A percentile compares a stretch with the other conserved stretches of the same genome.
phyloP scores from a whole-genome alignment of 75 land plant species.

The Pinus tabuliformis region DNA sequence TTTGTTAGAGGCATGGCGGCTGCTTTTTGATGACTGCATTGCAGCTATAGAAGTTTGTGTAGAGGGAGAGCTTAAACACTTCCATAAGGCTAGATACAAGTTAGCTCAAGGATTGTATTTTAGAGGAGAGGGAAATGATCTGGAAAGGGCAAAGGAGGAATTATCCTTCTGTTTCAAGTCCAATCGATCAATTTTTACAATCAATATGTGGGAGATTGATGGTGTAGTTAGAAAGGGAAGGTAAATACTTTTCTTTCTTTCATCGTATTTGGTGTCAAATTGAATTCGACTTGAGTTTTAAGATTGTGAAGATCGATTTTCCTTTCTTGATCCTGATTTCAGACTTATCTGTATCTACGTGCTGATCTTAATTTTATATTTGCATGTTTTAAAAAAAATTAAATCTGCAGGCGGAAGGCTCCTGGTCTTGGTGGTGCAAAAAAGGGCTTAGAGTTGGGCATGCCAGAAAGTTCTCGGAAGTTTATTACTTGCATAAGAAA shows the following conservation, averaged over 20 bases:
- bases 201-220: constrained; percentile 99
- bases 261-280: not conserved
- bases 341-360: not conserved
- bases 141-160: constrained; percentile 90
- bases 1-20: constrained; percentile 58
- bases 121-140: constrained; percentile 66
- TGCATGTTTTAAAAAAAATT: not conserved
- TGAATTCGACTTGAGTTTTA: not conserved
- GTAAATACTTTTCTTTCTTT: constrained; percentile 20
- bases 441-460: constrained; percentile 70
- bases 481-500: constrained; percentile 96
- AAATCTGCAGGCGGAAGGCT: constrained; percentile 65
- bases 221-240: constrained; percentile 68
- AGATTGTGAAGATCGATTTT: not conserved
- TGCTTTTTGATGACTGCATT: constrained; percentile 81
- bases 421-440: constrained; percentile 45
- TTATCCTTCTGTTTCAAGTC: constrained; percentile 99
- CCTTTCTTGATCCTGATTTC: not conserved
- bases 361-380: not conserved
- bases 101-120: constrained; percentile 73
- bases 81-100: constrained; percentile 91
- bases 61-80: constrained; percentile 99
- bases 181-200: constrained; percentile 85
- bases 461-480: constrained; percentile 96
- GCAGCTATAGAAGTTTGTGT: constrained; percentile 77